Evolutionary conservation across 2,329 filamentous ascomycete genomes (phyloP).

Genomic region (Colletotrichum gigasporum): DNA sequence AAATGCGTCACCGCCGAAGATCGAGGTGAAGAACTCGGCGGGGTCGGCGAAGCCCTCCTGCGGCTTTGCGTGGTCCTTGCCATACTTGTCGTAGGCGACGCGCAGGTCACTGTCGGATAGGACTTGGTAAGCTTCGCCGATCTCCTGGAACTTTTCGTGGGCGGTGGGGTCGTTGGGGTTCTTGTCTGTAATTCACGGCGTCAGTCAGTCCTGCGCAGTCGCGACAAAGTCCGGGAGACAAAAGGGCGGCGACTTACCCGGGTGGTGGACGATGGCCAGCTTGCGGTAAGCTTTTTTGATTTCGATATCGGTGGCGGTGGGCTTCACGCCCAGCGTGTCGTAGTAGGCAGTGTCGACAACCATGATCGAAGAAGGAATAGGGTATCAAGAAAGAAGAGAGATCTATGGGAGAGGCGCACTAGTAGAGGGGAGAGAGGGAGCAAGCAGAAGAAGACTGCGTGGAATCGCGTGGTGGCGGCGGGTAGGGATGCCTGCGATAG

Average conservation of each 20-base stretch:
- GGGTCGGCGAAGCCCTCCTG: conserved; percentile 95
- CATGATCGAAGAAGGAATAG: conserved; percentile 65
- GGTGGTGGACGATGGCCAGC: conserved; percentile 92
- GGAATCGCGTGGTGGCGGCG: not conserved
- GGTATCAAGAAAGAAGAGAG: conserved; percentile 4
- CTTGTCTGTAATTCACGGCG: conserved; percentile 73
- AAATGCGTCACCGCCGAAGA: conserved; percentile 97
- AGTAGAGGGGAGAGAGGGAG: not conserved
- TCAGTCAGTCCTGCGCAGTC: not conserved
- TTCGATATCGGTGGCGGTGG: conserved; percentile 87
- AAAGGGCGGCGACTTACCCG: conserved; percentile 61
- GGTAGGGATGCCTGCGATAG: conserved; percentile 9
- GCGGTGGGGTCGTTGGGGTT: conserved; percentile 96
- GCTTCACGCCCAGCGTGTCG: conserved; percentile 84
- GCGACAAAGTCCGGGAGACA: not conserved
- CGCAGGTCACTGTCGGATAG: conserved; percentile 88
- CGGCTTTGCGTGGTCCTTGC: conserved; percentile 93
- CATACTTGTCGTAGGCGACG: conserved; percentile 94
- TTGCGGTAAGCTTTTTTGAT: conserved; percentile 98
- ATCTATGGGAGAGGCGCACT: not conserved
- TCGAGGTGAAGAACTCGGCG: conserved; percentile 97
- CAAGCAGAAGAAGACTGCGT: not conserved
- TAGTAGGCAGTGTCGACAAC: conserved; percentile 91
- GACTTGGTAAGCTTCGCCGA: conserved; percentile 80
- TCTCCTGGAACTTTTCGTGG: conserved; percentile 92